Evolutionary conservation across 345 rosid species (phyloP).

Genomic region (Gossypioides kirkii): DNA sequence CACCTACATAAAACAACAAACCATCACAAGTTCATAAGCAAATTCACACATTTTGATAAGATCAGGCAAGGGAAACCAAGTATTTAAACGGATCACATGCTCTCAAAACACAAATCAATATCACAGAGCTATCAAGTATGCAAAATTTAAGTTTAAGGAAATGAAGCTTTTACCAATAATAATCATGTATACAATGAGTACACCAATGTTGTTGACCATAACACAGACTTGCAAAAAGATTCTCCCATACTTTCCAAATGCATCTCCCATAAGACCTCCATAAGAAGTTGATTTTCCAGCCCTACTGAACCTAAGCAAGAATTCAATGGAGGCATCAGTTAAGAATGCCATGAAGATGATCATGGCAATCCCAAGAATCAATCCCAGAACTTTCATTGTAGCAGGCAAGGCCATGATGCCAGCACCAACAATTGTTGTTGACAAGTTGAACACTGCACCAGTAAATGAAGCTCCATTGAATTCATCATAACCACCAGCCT

Average conservation of each 20-base stretch:
- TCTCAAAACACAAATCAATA: background rate
- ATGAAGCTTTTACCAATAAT: conserved; percentile 59
- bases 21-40: conserved; percentile 4
- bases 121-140: conserved; percentile 7
- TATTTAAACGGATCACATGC: conserved; percentile 1
- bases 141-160: background rate
- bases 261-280: conserved; percentile 79
- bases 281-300: conserved; percentile 62
- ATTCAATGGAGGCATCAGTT: conserved; percentile 67
- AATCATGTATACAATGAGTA: conserved; percentile 92
- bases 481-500: conserved; percentile 47
- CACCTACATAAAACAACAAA: conserved; percentile 31
- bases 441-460: conserved; percentile 85
- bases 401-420: conserved; percentile 99
- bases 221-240: conserved; percentile 57
- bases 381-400: conserved; percentile 81
- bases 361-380: conserved; percentile 57
- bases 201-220: conserved; percentile 76
- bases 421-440: conserved; percentile 88
- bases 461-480: conserved; percentile 82
- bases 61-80: conserved; percentile 7
- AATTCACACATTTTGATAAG: background rate
- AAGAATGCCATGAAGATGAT: conserved; percentile 80
- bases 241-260: conserved; percentile 78
- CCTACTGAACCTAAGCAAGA: conserved; percentile 75